Conservation (phyloP, 177 flowering plant genomes). For the Vitis hybrid region DNA sequence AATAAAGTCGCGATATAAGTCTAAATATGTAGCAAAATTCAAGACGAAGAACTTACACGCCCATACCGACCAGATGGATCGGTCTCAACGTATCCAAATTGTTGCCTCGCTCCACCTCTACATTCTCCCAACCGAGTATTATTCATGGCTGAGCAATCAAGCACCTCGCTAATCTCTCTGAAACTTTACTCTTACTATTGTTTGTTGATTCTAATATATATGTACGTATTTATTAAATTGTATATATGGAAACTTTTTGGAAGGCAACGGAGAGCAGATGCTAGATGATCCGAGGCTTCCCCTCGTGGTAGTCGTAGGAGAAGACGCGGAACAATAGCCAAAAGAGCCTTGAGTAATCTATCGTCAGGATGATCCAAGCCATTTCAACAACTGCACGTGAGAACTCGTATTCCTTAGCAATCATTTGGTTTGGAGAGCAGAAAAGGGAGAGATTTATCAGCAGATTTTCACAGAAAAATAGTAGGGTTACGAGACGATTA, state of each 20-base stretch:
- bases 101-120: conserved; percentile 19
- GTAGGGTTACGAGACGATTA: not conserved
- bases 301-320: conserved; percentile 78
- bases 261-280: not conserved
- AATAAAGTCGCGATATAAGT: too few species aligned
- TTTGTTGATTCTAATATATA: not conserved
- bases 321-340: conserved; percentile 78
- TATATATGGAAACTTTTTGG: too few species aligned
- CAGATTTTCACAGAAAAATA: not conserved
- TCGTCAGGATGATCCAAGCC: conserved; percentile 78
- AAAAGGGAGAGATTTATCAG: not conserved
- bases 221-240: too few species aligned
- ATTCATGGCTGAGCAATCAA: conserved; percentile 30
- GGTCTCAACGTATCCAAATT: conserved; percentile 53
- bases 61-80: conserved; percentile 96
- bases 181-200: not conserved
- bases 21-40: not conserved
- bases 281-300: conserved; percentile 71
- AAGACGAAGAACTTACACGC: conserved; percentile 59
- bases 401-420: conserved; percentile 34
- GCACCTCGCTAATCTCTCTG: not conserved
- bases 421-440: conserved; percentile 30
- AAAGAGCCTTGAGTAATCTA: conserved; percentile 76
- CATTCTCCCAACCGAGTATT: conserved; percentile 20
- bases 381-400: conserved; percentile 49